Percentiles rank a stretch among this genome's conserved stretches.
These are phyloP conservation scores for Ulota crispa DNA, from an alignment of 225 moss, liverwort and hornwort genomes.

Conservation along the genomic window DNA sequence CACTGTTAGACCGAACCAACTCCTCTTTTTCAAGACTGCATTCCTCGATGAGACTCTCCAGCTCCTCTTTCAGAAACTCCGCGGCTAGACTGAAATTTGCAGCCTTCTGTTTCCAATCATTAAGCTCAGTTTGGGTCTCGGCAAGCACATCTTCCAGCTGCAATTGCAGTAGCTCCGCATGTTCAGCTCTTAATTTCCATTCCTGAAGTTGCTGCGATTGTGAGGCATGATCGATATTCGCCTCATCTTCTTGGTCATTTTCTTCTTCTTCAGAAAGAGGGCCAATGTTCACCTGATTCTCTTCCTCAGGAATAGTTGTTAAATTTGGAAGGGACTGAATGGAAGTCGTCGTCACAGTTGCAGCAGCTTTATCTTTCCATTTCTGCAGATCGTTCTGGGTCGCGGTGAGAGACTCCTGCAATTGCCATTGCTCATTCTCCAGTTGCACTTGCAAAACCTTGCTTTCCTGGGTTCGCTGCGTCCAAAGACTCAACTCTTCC, in stretches of 20 bases:
- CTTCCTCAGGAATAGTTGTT: conserved; percentile 21
- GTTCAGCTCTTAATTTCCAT: conserved; percentile 41
- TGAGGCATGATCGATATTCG: not conserved
- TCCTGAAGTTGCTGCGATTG: conserved; percentile 15
- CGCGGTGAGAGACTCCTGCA: conserved; percentile 24
- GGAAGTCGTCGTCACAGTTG: not conserved
- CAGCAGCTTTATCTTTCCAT: conserved; percentile 35
- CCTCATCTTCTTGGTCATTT: conserved; percentile 1
- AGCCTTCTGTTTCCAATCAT: conserved; percentile 47
- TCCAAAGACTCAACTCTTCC: conserved; percentile 54
- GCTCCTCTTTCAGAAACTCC: conserved; percentile 46
- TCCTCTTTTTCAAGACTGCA: conserved; percentile 45
- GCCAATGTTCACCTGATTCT: not conserved
- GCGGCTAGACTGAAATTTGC: conserved; percentile 31
- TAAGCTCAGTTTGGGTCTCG: conserved; percentile 35
- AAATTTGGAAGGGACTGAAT: not conserved
- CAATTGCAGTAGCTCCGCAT: conserved; percentile 35
- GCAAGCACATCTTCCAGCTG: conserved; percentile 32
- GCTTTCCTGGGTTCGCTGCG: conserved; percentile 36
- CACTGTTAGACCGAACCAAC: conserved; percentile 19
- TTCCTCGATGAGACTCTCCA: conserved; percentile 44
- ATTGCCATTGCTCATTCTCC: conserved; percentile 25
- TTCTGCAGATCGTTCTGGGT: conserved; percentile 35
- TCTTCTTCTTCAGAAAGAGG: conserved; percentile 20
- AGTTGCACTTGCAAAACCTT: conserved; percentile 32